A percentile compares a stretch with the other conserved stretches of the same genome.
Evolutionary conservation across 192 early-diverging fungal genomes (phyloP).

Genomic region (Backusella westeae): DNA sequence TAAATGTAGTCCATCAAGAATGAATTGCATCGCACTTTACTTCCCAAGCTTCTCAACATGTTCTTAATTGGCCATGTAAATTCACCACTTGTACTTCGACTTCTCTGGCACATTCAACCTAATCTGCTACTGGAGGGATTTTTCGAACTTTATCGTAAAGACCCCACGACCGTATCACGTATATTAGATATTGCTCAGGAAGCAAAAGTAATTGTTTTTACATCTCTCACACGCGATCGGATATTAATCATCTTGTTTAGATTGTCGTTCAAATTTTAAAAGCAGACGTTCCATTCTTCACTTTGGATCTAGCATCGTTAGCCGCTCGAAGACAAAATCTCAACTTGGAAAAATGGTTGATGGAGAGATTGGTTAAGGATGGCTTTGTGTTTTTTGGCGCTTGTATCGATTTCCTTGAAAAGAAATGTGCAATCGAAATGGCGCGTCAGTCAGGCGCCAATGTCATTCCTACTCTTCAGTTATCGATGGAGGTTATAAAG

Average conservation of each 20-base stretch:
- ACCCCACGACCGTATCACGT: slow-evolving; percentile 29
- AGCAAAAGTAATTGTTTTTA: slow-evolving; percentile 23
- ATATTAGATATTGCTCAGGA: slow-evolving; percentile 36
- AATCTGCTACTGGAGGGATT: slow-evolving; percentile 24
- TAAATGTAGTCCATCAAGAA: slow-evolving; percentile 18
- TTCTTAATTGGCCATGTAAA: slow-evolving; percentile 37
- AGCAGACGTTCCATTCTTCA: slow-evolving; percentile 60
- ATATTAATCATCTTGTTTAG: slow-evolving; percentile 30
- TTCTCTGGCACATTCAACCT: slow-evolving; percentile 57
- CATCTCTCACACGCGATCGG: neutral
- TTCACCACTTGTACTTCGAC: slow-evolving; percentile 56
- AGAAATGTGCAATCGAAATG: slow-evolving; percentile 56
- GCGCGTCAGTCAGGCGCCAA: slow-evolving; percentile 39
- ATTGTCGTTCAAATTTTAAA: slow-evolving; percentile 69
- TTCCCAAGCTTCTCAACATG: slow-evolving; percentile 27
- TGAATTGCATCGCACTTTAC: slow-evolving; percentile 12
- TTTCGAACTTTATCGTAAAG: slow-evolving; percentile 27
- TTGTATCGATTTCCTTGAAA: slow-evolving; percentile 75
- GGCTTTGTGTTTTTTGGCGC: slow-evolving; percentile 62
- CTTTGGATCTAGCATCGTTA: slow-evolving; percentile 77
- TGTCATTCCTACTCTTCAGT: slow-evolving; percentile 39
- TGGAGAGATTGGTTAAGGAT: slow-evolving; percentile 58
- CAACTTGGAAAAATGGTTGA: slow-evolving; percentile 84
- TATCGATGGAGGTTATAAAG: slow-evolving; percentile 65
- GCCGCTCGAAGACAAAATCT: slow-evolving; percentile 75